Evolutionary conservation across 108 stramenopile genomes (phyloP), one percentile per base, ranked within the genome.

Genomic region (Cyclostephanos invisitatus): DNA sequence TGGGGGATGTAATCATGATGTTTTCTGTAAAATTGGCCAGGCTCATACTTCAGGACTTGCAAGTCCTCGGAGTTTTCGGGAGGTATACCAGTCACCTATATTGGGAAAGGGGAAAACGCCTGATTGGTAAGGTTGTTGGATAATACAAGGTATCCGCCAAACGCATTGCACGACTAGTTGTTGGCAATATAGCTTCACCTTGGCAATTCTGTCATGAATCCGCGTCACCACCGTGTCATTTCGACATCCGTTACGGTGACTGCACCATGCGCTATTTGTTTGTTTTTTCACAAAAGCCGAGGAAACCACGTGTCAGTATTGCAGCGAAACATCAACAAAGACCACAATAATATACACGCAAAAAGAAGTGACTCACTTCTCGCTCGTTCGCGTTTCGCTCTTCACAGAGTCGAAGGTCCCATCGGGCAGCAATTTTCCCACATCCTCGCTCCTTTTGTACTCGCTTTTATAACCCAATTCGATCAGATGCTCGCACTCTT

Each of bases 51-150:
- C 56, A 91, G 49, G 14, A 92, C 55, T 68, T 95, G 94, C 6
- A 95, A 79, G 64, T 88, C 86, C 68, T 95, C 94, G 38, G 79
- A 87, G 69, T 95, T 86, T 12, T 85, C 74, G 11, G 82, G 48
- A 4, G 80, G 81, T 48, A 87, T 59, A 17, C 75, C 72, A 20
- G 75, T 81, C 21, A 85, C 40, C 40, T 40, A 40, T 8, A 40
- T 40, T 40, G 40, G 9, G 0, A 3, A 11, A 8, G 32, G 32
- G 32, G 32, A 32, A 3, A 40, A 11, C 40, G 11, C 7, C 9
- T 8, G 40, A 40, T 40, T 40, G 9, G 40, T 11, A 11, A 40
- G 11, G 40, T 11, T 40, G 1, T 11, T 40, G 40, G 9, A 40
- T 3, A 40, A 7, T 40, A 8, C 40, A 3, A 8, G 0, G 40